Evolutionary conservation across 2,329 filamentous ascomycete genomes (phyloP), one percentile per base, ranked within the genome.

Genomic region (Fonsecaea multimorphosa): DNA sequence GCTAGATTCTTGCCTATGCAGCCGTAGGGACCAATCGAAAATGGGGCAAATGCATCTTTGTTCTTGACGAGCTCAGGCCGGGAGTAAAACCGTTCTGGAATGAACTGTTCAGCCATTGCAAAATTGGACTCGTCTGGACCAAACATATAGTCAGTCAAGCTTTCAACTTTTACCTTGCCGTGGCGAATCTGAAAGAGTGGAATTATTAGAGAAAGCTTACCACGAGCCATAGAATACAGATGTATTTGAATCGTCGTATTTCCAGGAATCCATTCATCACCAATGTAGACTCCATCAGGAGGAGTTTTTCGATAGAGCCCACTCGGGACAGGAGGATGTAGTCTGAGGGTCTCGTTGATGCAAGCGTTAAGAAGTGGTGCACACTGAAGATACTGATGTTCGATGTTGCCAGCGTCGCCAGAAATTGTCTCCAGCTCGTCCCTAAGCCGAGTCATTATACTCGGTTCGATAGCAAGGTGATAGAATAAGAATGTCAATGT

Each of bases 401-500:
- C 24, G 27, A 22, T 34, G 29, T 31, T 31, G 29, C 29, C 8
- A 31, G 29, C 29, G 29, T 55, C 59, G 1, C 49, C 49, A 27
- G 4, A 9, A 1, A 55, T 11, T 2, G 29, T 22, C 9, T 5
- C 53, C 3, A 54, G 29, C 46, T 62, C 59, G 3, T 55, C 2
- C 12, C 59, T 34, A 5, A 46, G 29, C 40, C 51, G 5, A 52
- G 46, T n/a, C 57, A 64, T 14, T 51, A 34, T 19, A 66, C 49
- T 4, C 55, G 24, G 54, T 32, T 76, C 70, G 11, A 69, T 70
- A 7, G 72, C 74, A 1, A 78, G 72, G 49, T 77, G 68, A 66
- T 79, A 82, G 71, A 83, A 79, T 2, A 81, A 70, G 55, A 73
- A 73, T 0, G 78, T 76, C 22, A 82, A 69, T 0, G 78, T 76